Evolutionary conservation across 257 asterid species (phyloP), one percentile per base, ranked within the genome.

Genomic region (Primulina eburnea): DNA sequence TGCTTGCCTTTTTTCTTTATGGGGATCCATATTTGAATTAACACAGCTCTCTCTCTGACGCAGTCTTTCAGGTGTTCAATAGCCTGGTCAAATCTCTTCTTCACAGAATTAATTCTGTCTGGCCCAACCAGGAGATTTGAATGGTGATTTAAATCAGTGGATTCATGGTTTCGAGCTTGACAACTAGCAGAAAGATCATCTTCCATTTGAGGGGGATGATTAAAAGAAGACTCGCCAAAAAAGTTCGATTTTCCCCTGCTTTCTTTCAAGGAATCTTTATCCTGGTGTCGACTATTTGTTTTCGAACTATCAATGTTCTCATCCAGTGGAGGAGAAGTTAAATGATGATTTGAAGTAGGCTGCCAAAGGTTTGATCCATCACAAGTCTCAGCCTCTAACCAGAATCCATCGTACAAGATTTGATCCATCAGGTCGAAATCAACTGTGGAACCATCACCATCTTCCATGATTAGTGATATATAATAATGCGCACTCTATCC

Each of bases 11-110:
- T 82, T 73, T 65, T 82, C 75, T 81, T 85, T 56, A 85, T 75
- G 29, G 96, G 96, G 64, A 89, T 90, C 96, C 96, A 89, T 60
- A 89, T 77, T 79, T 89, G 96, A 75, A 89, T 80, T 57, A 89
- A 86, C 59, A 85, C 84, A 62, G 87, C 87, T 34, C 70, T 80
- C 47, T 85, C 87, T 52, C 70, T 82, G 7, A 82, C 67, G 43
- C 82, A 77, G 10, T 83, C 85, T 68, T 76, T 82, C 21, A 89
- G 83, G 78, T 75, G 77, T 29, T 85, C 76, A 43, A 89, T 81
- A 26, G 92, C 96, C 73, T 81, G 89, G 43, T 83, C 80, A 65
- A 89, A 74, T 75, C 77, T 83, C 75, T 76, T 83, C 60, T 65
- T 77, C 37, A 87, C 82, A 0, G 88, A 75, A 56, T 52, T 32